Evolutionary conservation across 352 stramenopile species (phyloP), one percentile per base, ranked within the genome.

Genomic region (Phytophthora sp.): DNA sequence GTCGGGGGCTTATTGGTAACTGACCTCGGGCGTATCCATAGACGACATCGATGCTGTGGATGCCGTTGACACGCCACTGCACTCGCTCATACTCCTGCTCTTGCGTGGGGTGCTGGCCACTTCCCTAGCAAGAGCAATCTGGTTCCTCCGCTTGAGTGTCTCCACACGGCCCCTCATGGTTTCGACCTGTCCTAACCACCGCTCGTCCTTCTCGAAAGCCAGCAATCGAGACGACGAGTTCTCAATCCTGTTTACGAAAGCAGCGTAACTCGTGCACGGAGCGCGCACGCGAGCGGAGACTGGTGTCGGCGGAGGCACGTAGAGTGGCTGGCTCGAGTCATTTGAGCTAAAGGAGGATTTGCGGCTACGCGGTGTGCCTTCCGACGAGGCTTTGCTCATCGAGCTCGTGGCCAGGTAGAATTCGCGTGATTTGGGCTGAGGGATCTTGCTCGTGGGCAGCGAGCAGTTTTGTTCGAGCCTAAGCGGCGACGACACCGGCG

Each of bases 161-260:
- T 77, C 70, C 21, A 77, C 70, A 30, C 70, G 65, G 21, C 61
- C 31, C 31, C 72, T 74, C 65, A 74, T 74, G 5, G 15, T 57
- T 52, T 77, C 66, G 4, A 77, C 36, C 57, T 77, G 66, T 23
- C 55, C 60, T 13, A 77, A 33, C 70, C 70, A 77, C 31, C 70
- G 66, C 46, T 74, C 66, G 44, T 72, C 56, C 52, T 72, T 77
- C 31, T 77, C 70, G 18, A 74, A 77, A 35, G 74, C 69, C 13
- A 77, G 46, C 23, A 77, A 44, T 6, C 69, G 69, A 38, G 69
- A 77, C 27, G 66, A 33, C 4, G 69, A 77, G 59, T 55, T 58
- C 46, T 77, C 69, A 31, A 77, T 77, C 31, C 55, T 64, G 18
- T 56, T 27, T 3, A 67, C 66, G 57, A 74, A 77, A 7, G 70